Conservation (phyloP, 805 yeast species). For the Wickerhamomyces queroliae region DNA sequence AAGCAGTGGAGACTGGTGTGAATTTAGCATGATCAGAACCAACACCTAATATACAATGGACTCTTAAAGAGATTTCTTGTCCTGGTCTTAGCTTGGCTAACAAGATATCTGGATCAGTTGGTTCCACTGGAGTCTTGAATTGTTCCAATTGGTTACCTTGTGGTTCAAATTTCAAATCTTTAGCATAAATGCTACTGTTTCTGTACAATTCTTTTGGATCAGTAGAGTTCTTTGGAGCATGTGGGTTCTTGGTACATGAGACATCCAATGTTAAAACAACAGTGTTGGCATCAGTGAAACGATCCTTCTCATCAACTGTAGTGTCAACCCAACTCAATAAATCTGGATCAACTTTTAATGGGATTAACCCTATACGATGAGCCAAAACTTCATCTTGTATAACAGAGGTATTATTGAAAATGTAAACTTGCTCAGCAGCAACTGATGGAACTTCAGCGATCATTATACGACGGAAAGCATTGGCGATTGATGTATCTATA, state of each 20-base stretch:
- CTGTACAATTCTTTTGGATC: constrained; percentile 81
- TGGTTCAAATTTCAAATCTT: constrained; percentile 84
- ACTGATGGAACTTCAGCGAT: constrained; percentile 94
- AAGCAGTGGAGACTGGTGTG: constrained; percentile 95
- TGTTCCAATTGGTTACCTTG: constrained; percentile 79
- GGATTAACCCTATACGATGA: constrained; percentile 89
- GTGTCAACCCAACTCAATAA: constrained; percentile 76
- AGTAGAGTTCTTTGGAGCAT: constrained; percentile 70
- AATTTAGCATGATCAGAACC: constrained; percentile 97
- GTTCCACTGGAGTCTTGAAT: constrained; percentile 66
- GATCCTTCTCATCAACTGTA: constrained; percentile 54
- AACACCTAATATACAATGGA: constrained; percentile 85
- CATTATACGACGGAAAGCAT: constrained; percentile 97
- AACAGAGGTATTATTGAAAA: constrained; percentile 92
- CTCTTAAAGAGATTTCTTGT: constrained; percentile 87
- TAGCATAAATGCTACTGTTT: constrained; percentile 84
- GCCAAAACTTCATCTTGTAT: constrained; percentile 97
- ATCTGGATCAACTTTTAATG: constrained; percentile 90
- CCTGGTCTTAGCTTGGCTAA: constrained; percentile 94
- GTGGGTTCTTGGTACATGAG: constrained; percentile 78
- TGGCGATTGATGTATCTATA: constrained; percentile 88
- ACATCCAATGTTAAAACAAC: constrained; percentile 78
- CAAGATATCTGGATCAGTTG: constrained; percentile 84
- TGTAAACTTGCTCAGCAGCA: constrained; percentile 87
- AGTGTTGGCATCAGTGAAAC: constrained; percentile 84